Evolutionary conservation across 768 basidiomycete species (phyloP).

Genomic region (Hypholoma sublateritium): DNA sequence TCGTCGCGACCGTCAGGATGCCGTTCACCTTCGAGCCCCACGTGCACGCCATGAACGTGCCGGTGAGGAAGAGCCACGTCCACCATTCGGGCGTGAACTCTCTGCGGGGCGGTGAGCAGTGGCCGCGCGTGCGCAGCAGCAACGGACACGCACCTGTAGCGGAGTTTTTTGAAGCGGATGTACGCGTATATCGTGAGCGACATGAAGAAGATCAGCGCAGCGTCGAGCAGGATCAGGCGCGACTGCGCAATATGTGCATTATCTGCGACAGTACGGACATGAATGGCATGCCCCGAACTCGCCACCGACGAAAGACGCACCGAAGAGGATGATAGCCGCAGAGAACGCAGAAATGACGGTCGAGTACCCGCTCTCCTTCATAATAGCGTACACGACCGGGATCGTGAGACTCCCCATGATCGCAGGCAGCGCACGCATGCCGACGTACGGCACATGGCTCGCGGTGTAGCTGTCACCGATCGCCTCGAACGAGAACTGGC

Average conservation of each 20-base stretch:
- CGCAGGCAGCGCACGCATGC: conserved; percentile 90
- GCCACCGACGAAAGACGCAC: conserved; percentile 45
- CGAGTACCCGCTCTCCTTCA: conserved; percentile 98
- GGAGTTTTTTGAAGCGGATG: conserved; percentile 90
- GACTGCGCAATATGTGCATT: conserved; percentile 96
- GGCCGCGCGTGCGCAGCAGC: conserved; percentile 7
- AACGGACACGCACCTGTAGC: conserved; percentile 63
- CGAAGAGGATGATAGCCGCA: conserved; percentile 82
- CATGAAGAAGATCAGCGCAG: conserved; percentile 94
- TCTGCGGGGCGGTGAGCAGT: conserved; percentile 34
- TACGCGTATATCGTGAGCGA: conserved; percentile 90
- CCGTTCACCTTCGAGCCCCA: conserved; percentile 99
- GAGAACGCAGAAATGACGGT: conserved; percentile 90
- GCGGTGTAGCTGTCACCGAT: conserved; percentile 93
- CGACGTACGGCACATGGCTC: conserved; percentile 89
- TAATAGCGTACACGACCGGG: conserved; percentile 90
- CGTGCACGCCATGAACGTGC: conserved; percentile 92
- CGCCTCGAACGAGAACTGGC: conserved; percentile 89
- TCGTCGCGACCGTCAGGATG: conserved; percentile 81
- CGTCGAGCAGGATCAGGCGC: conserved; percentile 95
- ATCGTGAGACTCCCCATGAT: conserved; percentile 89
- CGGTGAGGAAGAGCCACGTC: conserved; percentile 89
- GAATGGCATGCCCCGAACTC: neutral
- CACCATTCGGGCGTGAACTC: conserved; percentile 93
- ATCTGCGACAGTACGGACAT: conserved; percentile 49